phyloP scores from a whole-genome alignment of 306 rosid species.

The Psophocarpus tetragonolobus region DNA sequence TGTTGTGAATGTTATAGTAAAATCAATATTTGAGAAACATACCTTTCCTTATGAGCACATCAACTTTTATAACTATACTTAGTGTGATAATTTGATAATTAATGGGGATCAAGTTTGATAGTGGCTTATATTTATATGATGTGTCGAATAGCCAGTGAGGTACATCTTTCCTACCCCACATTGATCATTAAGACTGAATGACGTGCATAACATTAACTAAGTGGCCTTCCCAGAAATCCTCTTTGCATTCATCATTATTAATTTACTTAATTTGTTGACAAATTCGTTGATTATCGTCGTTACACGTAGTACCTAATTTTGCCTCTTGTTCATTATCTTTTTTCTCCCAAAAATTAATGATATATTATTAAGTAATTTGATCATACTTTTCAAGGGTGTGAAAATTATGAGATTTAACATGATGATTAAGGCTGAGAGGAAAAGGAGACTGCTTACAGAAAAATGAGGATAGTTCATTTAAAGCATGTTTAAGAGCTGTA shows the following conservation, averaged over 20 bases:
- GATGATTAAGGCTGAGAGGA: background rate
- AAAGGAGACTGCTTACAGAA: background rate
- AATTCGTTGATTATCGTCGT: constrained; percentile 11
- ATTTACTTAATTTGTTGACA: constrained; percentile 24
- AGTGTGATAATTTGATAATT: constrained; percentile 11
- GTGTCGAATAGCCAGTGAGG: constrained; percentile 7
- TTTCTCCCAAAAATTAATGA: background rate
- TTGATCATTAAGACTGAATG: constrained; percentile 15
- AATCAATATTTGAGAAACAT: background rate
- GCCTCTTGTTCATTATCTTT: constrained; percentile 6
- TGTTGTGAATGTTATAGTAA: background rate
- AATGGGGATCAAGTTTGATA: constrained; percentile 20
- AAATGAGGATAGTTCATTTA: background rate
- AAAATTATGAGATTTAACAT: background rate
- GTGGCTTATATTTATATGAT: constrained; percentile 14
- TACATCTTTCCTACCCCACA: constrained; percentile 22
- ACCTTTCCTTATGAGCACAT: constrained; percentile 1
- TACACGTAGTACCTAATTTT: constrained; percentile 24
- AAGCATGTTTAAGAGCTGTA: background rate
- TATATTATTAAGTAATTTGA: background rate
- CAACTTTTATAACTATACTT: constrained; percentile 4
- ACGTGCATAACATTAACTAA: constrained; percentile 34
- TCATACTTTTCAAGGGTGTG: background rate
- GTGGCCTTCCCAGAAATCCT: constrained; percentile 8
- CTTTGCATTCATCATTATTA: constrained; percentile 12